Evolutionary conservation across 1,284 basidiomycete species (phyloP).

Genomic region (Cryptococcus sp.): DNA sequence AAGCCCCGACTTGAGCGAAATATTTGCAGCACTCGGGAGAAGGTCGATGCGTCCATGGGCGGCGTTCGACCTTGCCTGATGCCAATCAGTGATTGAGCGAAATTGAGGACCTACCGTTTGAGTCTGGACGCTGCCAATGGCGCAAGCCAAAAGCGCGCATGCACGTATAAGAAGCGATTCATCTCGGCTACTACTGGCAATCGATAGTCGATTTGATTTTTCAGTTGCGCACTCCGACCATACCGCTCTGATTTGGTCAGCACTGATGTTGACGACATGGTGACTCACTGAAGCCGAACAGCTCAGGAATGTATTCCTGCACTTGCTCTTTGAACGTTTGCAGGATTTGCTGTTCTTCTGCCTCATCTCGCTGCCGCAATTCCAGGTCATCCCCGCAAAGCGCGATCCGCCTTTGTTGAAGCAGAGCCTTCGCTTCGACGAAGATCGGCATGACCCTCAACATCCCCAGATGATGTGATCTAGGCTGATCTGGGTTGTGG

Average conservation of each 20-base stretch:
- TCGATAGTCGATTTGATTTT: conserved; percentile 36
- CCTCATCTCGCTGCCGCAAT: conserved; percentile 26
- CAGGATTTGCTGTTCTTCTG: conserved; percentile 33
- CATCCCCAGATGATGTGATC: conserved; percentile 43
- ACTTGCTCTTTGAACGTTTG: conserved; percentile 41
- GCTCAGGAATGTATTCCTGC: conserved; percentile 48
- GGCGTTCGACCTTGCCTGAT: conserved; percentile 27
- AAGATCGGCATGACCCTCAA: conserved; percentile 49
- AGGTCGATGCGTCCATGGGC: conserved; percentile 45
- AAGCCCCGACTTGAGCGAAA: conserved; percentile 40
- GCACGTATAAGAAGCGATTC: conserved; percentile 42
- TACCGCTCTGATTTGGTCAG: conserved; percentile 21
- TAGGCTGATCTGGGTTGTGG: neutral
- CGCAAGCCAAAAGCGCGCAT: conserved; percentile 43
- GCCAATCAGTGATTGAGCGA: conserved; percentile 4
- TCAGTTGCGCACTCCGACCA: conserved; percentile 28
- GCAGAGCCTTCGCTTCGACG: conserved; percentile 43
- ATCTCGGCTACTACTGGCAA: conserved; percentile 31
- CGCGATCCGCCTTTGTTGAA: conserved; percentile 44
- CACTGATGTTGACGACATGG: no score
- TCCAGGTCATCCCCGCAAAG: conserved; percentile 42
- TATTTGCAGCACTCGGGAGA: conserved; percentile 41
- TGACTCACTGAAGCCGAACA: conserved; percentile 40
- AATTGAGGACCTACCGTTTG: conserved; percentile 20
- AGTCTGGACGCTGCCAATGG: conserved; percentile 33